A percentile compares a stretch with the other conserved stretches of the same genome.
These are phyloP conservation scores for Nicotiana sylvestris DNA, from an alignment of 257 asterid genomes.

Conservation along the genomic window DNA sequence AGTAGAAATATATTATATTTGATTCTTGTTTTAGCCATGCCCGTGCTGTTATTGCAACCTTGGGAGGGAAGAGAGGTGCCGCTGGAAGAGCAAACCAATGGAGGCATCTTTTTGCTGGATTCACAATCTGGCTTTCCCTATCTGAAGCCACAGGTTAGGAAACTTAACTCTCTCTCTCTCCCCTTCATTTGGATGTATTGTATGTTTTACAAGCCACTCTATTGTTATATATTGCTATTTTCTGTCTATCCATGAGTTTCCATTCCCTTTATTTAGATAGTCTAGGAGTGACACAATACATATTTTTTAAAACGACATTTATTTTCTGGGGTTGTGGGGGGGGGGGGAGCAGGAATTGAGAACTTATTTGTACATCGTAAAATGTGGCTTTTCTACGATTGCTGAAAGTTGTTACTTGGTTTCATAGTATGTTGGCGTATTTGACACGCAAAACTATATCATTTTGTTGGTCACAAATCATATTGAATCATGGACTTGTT, in stretches of 20 bases:
- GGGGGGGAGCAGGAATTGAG: not conserved
- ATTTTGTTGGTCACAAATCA: not conserved
- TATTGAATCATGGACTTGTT: not conserved
- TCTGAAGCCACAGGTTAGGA: slow-evolving; percentile 73
- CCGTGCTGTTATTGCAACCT: slow-evolving; percentile 78
- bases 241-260: not conserved
- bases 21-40: slow-evolving; percentile 65
- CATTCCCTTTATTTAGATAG: not conserved
- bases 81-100: slow-evolving; percentile 58
- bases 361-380: no score
- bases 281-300: not conserved
- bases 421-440: not conserved
- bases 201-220: not conserved
- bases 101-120: slow-evolving; percentile 85
- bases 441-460: not conserved
- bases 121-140: slow-evolving; percentile 80
- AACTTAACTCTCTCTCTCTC: not conserved
- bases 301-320: not conserved
- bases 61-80: slow-evolving; percentile 76
- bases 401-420: not conserved
- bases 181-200: not conserved
- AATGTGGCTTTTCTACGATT: not conserved
- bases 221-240: not conserved
- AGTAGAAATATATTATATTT: slow-evolving; percentile 8
- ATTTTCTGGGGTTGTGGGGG: not conserved